These are phyloP conservation scores for Dryadomyces quercus-mongolicae DNA, from an alignment of 2,329 filamentous ascomycete genomes.

Conservation along the genomic window DNA sequence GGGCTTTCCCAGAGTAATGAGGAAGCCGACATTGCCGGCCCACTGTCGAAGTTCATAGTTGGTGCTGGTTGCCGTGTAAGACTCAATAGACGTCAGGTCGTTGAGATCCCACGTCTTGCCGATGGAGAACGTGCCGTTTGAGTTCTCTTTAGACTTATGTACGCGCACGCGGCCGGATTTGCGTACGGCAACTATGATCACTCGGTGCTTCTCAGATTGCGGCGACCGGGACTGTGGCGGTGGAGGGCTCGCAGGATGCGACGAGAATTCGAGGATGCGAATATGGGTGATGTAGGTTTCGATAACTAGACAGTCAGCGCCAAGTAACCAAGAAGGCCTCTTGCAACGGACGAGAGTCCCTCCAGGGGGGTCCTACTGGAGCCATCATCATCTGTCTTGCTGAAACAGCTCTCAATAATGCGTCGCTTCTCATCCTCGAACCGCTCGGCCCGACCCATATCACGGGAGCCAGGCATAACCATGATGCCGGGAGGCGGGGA, in stretches of 20 bases:
- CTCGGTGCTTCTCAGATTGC: constrained; percentile 71
- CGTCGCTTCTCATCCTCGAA: constrained; percentile 96
- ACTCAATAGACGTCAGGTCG: constrained; percentile 73
- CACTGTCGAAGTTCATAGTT: constrained; percentile 53
- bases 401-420: constrained; percentile 91
- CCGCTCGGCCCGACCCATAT: constrained; percentile 52
- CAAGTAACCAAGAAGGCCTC: background rate
- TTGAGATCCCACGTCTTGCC: constrained; percentile 98
- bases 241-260: constrained; percentile 71
- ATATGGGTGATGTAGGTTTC: constrained; percentile 99
- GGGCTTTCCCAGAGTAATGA: constrained; percentile 79
- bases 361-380: constrained; percentile 46
- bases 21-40: constrained; percentile 75
- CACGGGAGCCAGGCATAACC: constrained; percentile 22
- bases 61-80: constrained; percentile 54
- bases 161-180: constrained; percentile 87
- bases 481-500: constrained; percentile 10
- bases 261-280: constrained; percentile 74
- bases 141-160: constrained; percentile 94
- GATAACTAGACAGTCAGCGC: constrained; percentile 36
- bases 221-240: constrained; percentile 61
- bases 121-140: constrained; percentile 88
- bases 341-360: constrained; percentile 3
- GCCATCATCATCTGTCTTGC: constrained; percentile 77
- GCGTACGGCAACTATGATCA: constrained; percentile 87